These are phyloP conservation scores for Salvia rosmarinus DNA, from an alignment of 257 asterid species.

Conservation along the genomic window DNA sequence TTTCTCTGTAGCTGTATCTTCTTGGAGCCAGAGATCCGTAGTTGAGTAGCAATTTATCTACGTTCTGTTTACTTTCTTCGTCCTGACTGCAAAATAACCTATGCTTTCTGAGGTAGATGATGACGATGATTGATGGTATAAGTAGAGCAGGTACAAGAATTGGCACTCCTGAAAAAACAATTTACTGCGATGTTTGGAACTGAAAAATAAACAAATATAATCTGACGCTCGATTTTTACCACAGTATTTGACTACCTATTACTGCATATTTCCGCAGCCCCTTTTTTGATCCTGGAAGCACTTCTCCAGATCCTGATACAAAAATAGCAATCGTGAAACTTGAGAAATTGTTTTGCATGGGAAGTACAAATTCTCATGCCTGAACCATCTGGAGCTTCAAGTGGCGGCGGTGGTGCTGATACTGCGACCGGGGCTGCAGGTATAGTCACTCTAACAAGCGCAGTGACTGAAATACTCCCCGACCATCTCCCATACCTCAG, in stretches of 20 bases:
- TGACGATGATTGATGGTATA: background rate
- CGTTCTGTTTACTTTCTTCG: background rate
- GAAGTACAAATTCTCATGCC: background rate
- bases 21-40: constrained; percentile 9
- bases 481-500: background rate
- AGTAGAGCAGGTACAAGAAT: background rate
- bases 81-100: too few species aligned
- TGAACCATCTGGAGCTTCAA: background rate
- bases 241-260: background rate
- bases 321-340: background rate
- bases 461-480: background rate
- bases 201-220: too few species aligned
- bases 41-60: background rate
- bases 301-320: background rate
- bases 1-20: constrained; percentile 1
- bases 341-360: background rate
- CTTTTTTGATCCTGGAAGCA: background rate
- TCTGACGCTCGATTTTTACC: too few species aligned
- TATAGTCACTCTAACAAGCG: background rate
- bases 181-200: too few species aligned
- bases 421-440: background rate
- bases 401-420: too few species aligned
- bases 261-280: background rate
- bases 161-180: background rate
- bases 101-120: background rate